Base-by-base conservation (phyloP, 106 monocot genomes). In the Ottelia alismoides region DNA sequence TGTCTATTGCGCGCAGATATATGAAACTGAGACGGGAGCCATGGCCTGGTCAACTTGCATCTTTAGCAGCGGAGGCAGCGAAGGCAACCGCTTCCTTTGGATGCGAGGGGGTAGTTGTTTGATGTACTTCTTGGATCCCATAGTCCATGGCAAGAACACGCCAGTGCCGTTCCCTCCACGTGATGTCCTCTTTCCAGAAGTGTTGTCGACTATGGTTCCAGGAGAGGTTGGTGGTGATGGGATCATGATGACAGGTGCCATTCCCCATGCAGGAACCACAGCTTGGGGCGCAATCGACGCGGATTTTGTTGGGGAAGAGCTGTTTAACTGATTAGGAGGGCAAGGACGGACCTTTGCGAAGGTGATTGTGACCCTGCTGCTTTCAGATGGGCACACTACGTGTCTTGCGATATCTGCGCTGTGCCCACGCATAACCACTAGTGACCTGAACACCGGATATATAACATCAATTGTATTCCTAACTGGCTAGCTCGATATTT, bases 331-430 rank as follows among this genome's bases (percentile, higher is more conserved):
- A 53, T 52, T 64, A n/a, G n/a, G 62, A 18, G 84, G 24, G 2
- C 80, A 58, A 49, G 61, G 45, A 5, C 81, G 74, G 22, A 91
- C 90, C 63, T 61, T 80, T 22, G 74, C 69, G 44, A 91, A 84
- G n/a, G 84, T 77, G 61, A 84, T 66, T 62, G 46, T 75, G 24
- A 81, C 80, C 49, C 90, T 76, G 22, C 23, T 61, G 62, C 72
- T 74, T 4, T 69, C 61, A 1, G 90, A 91, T 1, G 84, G 66
- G 67, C 90, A 84, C 28, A 91, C 57, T 0, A 81, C 84, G 51
- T 91, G 90, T 69, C 90, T 71, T 23, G 90, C 90, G 75, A 84
- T 70, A 53, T 91, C 90, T 5, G 90, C 84, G 10, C 84, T 90
- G 64, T 90, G 80, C 20, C 90, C 90, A 11, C 84, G 84, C 90